Evolutionary conservation across 768 basidiomycete species (phyloP).

Genomic region (Boletus sensibilis): DNA sequence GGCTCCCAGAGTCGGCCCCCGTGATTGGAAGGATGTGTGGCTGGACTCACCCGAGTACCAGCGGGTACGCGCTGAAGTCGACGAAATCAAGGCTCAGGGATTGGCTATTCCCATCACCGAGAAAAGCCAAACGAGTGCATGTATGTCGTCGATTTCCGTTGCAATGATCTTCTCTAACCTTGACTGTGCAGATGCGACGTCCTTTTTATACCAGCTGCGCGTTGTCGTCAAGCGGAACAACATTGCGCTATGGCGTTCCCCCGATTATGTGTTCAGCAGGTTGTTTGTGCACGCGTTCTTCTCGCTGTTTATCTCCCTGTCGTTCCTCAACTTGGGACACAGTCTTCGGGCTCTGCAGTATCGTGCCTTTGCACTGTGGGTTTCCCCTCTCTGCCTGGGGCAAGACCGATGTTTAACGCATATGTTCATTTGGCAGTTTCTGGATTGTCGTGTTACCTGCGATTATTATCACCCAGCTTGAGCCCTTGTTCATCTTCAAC

Average conservation of each 20-base stretch:
- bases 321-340: conserved; percentile 73
- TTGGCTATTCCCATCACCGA: conserved; percentile 42
- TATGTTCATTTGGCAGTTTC: conserved; percentile 41
- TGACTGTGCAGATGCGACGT: conserved; percentile 59
- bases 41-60: conserved; percentile 61
- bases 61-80: conserved; percentile 43
- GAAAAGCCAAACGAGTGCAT: conserved; percentile 44
- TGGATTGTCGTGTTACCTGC: conserved; percentile 69
- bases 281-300: conserved; percentile 73
- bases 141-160: conserved; percentile 32
- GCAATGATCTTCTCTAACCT: background rate
- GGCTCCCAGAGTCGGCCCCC: conserved; percentile 65
- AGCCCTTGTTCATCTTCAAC: conserved; percentile 80
- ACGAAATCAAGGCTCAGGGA: conserved; percentile 46
- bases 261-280: conserved; percentile 83
- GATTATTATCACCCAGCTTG: conserved; percentile 66
- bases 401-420: background rate
- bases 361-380: conserved; percentile 75
- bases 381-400: background rate
- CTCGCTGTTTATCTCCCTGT: conserved; percentile 70
- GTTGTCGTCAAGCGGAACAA: conserved; percentile 67
- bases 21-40: conserved; percentile 90
- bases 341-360: conserved; percentile 71
- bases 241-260: conserved; percentile 74
- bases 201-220: conserved; percentile 71